Evolutionary conservation across 352 stramenopile species (phyloP).

Genomic region (Discostella stelligera): DNA sequence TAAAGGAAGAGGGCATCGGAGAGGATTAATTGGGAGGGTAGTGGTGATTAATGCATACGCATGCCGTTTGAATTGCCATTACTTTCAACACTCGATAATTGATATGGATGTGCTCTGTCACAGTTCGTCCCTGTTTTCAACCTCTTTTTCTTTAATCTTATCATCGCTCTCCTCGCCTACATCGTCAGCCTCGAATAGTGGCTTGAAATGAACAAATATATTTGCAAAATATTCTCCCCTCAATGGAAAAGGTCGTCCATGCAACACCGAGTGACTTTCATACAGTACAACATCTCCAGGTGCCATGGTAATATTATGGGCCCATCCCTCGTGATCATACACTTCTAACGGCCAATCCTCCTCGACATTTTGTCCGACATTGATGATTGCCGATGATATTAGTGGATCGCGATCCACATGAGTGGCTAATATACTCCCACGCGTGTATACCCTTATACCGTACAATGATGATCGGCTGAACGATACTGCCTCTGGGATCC

Average conservation of each 20-base stretch:
- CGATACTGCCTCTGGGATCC: conserved; percentile 20
- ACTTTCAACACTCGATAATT: not conserved
- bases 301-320: conserved; percentile 80
- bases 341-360: conserved; percentile 84
- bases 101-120: not conserved
- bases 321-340: conserved; percentile 81
- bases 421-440: conserved; percentile 55
- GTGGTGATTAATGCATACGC: no score
- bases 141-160: not conserved
- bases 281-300: conserved; percentile 83
- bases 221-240: conserved; percentile 60
- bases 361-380: conserved; percentile 66
- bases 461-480: conserved; percentile 60
- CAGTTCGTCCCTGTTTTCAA: not conserved
- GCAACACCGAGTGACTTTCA: conserved; percentile 82
- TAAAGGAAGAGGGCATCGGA: conserved; percentile 23
- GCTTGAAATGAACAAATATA: conserved; percentile 64
- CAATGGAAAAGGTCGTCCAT: conserved; percentile 58
- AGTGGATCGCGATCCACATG: conserved; percentile 82
- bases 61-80: no score
- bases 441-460: conserved; percentile 75
- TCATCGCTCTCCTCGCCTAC: not conserved
- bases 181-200: not conserved
- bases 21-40: not conserved
- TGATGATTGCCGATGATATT: conserved; percentile 80